Evolutionary conservation across 2,329 filamentous ascomycete genomes (phyloP).

Genomic region (Achaetomium macrosporum): DNA sequence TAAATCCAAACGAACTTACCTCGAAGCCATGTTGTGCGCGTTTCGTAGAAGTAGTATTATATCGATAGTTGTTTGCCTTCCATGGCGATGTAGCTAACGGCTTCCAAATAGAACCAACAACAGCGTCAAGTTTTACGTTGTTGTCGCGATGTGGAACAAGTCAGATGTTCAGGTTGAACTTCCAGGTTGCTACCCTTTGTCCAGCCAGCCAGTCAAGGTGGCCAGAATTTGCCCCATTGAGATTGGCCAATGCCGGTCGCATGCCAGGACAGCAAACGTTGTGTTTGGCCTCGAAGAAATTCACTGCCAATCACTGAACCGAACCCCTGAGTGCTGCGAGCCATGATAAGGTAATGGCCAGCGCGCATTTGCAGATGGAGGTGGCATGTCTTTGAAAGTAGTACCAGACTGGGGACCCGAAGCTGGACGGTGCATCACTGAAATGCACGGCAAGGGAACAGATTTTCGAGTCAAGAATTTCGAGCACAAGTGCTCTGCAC

Average conservation of each 20-base stretch:
- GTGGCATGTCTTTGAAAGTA: not conserved
- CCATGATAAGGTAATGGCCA: not conserved
- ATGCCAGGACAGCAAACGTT: conserved; percentile 1
- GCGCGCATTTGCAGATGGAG: not conserved
- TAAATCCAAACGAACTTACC: conserved; percentile 15
- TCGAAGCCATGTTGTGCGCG: conserved; percentile 22
- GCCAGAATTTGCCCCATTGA: conserved; percentile 15
- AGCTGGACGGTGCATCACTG: too few relatives aligned
- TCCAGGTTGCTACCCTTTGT: conserved; percentile 10
- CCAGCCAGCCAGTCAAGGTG: conserved; percentile 14
- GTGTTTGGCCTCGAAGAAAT: not conserved
- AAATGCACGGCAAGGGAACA: too few relatives aligned
- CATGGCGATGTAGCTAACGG: conserved; percentile 5
- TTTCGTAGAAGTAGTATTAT: not conserved
- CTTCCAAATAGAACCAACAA: not conserved
- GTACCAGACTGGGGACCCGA: not conserved
- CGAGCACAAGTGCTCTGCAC: not conserved
- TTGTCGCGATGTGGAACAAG: not conserved
- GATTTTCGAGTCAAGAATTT: not conserved
- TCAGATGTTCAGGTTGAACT: conserved; percentile 1
- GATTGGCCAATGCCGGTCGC: conserved; percentile 17
- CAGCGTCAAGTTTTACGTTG: not conserved
- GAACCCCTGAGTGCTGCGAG: not conserved
- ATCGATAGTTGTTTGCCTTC: not conserved
- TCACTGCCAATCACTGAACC: conserved; percentile 4